A percentile compares a stretch with the other conserved stretches of the same genome.
phyloP scores from a whole-genome alignment of 169 alveolate species.

The Cryptosporidium meleagridis region DNA sequence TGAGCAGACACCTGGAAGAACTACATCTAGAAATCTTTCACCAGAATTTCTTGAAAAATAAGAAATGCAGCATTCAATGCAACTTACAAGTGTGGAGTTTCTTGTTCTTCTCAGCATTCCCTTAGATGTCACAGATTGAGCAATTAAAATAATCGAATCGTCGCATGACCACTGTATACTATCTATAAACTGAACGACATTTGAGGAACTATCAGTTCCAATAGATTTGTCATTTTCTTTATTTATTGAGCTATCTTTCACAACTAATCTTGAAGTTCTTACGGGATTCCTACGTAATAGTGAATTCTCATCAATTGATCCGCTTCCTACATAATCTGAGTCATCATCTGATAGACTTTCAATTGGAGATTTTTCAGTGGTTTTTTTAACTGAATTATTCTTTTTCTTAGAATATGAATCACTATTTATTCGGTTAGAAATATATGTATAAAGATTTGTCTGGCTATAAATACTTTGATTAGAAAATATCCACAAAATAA shows the following conservation, averaged over 20 bases:
- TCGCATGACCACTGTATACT: conserved; percentile 68
- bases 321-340: conserved; percentile 9
- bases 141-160: conserved; percentile 48
- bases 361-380: neutral
- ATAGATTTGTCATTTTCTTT: conserved; percentile 12
- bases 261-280: conserved; percentile 27
- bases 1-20: conserved; percentile 60
- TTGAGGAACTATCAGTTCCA: neutral
- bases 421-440: conserved; percentile 27
- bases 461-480: neutral
- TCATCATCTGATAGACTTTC: conserved; percentile 11
- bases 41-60: conserved; percentile 43
- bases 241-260: neutral
- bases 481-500: conserved; percentile 76
- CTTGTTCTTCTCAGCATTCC: conserved; percentile 10
- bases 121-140: conserved; percentile 44
- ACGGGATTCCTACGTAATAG: conserved; percentile 24
- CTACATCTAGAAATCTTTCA: conserved; percentile 33
- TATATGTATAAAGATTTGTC: conserved; percentile 33
- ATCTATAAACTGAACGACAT: conserved; percentile 58
- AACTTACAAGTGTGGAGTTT: conserved; percentile 19
- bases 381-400: neutral
- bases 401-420: conserved; percentile 40
- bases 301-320: conserved; percentile 45
- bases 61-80: conserved; percentile 57